A percentile compares a stretch with the other conserved stretches of the same genome.
These are phyloP conservation scores for Arthrinium phaeospermum DNA, from an alignment of 2,329 filamentous ascomycete genomes.

Conservation along the genomic window DNA sequence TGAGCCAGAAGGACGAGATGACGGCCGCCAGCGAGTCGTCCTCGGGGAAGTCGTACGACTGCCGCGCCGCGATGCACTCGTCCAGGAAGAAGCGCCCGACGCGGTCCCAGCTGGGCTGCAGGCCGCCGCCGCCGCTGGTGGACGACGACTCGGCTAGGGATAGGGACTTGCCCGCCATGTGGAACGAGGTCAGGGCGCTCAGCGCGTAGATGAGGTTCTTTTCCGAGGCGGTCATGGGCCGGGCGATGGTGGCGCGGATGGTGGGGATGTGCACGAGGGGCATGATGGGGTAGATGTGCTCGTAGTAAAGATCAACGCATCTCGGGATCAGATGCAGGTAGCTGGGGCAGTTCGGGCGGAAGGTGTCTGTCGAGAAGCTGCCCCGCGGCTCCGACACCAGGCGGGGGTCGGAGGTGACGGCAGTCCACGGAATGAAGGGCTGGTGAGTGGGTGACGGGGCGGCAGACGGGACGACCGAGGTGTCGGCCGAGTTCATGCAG, in stretches of 20 bases:
- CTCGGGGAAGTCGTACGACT: constrained; percentile 63
- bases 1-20: constrained; percentile 68
- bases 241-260: constrained; percentile 55
- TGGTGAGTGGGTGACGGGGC: constrained; percentile 33
- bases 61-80: constrained; percentile 61
- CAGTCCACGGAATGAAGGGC: constrained; percentile 38
- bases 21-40: constrained; percentile 59
- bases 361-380: constrained; percentile 50
- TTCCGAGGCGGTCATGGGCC: constrained; percentile 44
- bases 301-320: constrained; percentile 67
- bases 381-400: constrained; percentile 42
- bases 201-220: constrained; percentile 60
- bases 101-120: constrained; percentile 51
- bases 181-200: constrained; percentile 59
- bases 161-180: constrained; percentile 53
- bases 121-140: constrained; percentile 27
- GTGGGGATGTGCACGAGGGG: constrained; percentile 64
- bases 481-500: constrained; percentile 20
- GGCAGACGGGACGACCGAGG: constrained; percentile 19
- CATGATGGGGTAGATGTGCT: constrained; percentile 68
- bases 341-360: constrained; percentile 44
- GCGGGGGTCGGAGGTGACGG: constrained; percentile 38
- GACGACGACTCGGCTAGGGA: constrained; percentile 40
- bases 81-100: constrained; percentile 63
- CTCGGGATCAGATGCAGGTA: constrained; percentile 56